phyloP scores from a whole-genome alignment of 2,329 filamentous ascomycete genomes.

The Fusarium sulawesiense region DNA sequence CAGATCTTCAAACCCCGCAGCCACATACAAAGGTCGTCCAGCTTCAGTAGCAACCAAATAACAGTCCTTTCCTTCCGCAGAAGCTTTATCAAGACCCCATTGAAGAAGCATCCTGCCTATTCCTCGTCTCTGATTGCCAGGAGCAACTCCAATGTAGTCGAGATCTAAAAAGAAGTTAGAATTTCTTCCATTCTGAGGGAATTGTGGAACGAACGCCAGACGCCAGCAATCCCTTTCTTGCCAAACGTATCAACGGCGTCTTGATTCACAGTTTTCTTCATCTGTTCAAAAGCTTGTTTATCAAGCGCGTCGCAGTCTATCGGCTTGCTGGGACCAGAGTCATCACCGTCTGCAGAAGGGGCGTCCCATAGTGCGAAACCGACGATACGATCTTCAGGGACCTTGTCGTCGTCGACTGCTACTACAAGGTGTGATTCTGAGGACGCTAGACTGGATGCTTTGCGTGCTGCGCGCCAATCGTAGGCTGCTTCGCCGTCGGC shows the following conservation, averaged over 20 bases:
- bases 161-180: constrained; percentile 1
- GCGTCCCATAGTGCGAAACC: constrained; percentile 21
- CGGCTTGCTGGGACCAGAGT: background rate
- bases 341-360: background rate
- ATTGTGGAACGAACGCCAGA: constrained; percentile 3
- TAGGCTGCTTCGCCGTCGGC: constrained; percentile 21
- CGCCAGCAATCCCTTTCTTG: constrained; percentile 1
- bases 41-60: constrained; percentile 17
- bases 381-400: background rate
- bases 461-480: constrained; percentile 20
- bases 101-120: constrained; percentile 3
- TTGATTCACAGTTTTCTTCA: constrained; percentile 12
- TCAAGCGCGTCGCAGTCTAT: constrained; percentile 14
- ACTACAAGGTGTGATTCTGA: background rate
- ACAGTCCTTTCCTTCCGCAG: background rate
- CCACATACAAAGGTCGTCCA: constrained; percentile 7
- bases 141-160: constrained; percentile 15
- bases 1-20: constrained; percentile 3
- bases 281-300: background rate
- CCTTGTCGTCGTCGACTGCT: background rate
- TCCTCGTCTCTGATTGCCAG: constrained; percentile 8
- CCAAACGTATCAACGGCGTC: constrained; percentile 6
- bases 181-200: fast-evolving
- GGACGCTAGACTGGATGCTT: background rate
- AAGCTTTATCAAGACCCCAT: constrained; percentile 6